Evolutionary conservation across 108 stramenopile species (phyloP), one percentile per base, ranked within the genome.

Genomic region (Cyclostephanos tholiformis): DNA sequence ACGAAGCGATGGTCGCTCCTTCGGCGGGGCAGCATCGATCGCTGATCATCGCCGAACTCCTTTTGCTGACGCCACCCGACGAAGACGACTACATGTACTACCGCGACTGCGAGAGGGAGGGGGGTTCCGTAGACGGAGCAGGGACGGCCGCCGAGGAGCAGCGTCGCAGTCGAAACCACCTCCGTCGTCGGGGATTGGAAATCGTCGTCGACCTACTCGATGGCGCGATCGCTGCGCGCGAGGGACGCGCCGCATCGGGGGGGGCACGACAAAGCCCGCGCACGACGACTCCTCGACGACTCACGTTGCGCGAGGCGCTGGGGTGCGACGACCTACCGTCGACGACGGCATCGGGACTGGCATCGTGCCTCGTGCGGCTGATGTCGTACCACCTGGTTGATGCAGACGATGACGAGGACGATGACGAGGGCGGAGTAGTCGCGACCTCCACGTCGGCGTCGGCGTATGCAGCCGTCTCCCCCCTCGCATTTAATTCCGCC

Each of bases 401-500:
- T n/a, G 58, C 13, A n/a, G 27, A 22, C 13, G 55, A 20, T 8
- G 19, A 53, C n/a, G 22, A 20, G 29, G n/a, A 27, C 27, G 51
- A 59, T 63, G 55, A 22, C 29, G 62, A 29, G 7, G 43, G 36
- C 6, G 48, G 53, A 43, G 36, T 25, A 14, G 49, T 20, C 17
- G 20, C 50, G 20, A 51, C 50, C 17, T 20, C 20, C 50, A 7
- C 52, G n/a, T 32, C 32, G 32, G 2, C 32, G 32, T 4, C 32
- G 32, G 4, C 32, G 32, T 32, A 32, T 4, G 49, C 49, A 55
- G 53, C 17, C 14, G 57, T 39, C 23, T 88, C 90, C 13, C 41
- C 58, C 4, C 64, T 77, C 5, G 53, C 76, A 22, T 35, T 90
- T 43, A 44, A 72, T 0, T 87, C 91, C 12, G 86, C 88, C 1